Percentiles rank a stretch among this genome's conserved stretches.
Evolutionary conservation across 1,284 basidiomycete genomes (phyloP).

Genomic region (Irpex rosettiformis): DNA sequence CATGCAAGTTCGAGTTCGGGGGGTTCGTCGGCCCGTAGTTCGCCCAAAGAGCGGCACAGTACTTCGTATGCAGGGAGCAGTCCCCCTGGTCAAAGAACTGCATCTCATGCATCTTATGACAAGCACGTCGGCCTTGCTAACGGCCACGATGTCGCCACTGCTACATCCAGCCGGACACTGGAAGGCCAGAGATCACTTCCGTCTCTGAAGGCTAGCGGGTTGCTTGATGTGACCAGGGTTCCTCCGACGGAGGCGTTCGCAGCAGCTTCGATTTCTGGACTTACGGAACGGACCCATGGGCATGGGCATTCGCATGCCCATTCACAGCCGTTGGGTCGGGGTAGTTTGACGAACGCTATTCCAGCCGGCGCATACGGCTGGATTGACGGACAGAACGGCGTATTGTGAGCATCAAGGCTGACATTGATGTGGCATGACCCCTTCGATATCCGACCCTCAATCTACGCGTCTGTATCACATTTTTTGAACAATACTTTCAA

Average conservation of each 20-base stretch:
- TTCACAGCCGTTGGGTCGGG: not conserved
- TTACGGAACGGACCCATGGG: not conserved
- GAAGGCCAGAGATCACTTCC: slow-evolving; percentile 46
- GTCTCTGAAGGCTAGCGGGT: slow-evolving; percentile 68
- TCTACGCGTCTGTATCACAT: not conserved
- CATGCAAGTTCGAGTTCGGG: slow-evolving; percentile 12
- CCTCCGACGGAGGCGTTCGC: slow-evolving; percentile 28
- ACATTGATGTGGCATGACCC: not conserved
- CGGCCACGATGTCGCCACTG: not conserved
- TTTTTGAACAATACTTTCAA: too few species aligned
- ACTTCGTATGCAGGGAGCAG: not conserved
- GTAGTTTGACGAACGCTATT: not conserved
- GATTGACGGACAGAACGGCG: not conserved
- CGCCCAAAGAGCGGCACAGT: slow-evolving; percentile 9
- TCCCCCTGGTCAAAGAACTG: not conserved
- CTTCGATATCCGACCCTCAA: not conserved
- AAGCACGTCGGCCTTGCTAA: slow-evolving; percentile 1
- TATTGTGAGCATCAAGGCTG: not conserved
- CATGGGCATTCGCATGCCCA: slow-evolving; percentile 10
- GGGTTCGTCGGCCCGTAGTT: slow-evolving; percentile 12
- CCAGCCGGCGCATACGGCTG: not conserved
- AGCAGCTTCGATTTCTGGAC: slow-evolving; percentile 18
- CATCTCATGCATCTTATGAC: not conserved
- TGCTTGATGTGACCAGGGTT: slow-evolving; percentile 46
- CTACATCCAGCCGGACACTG: not conserved